Evolutionary conservation across 768 basidiomycete genomes (phyloP), one percentile per base, ranked within the genome.

Genomic region (Termitomyces eurrhizus): DNA sequence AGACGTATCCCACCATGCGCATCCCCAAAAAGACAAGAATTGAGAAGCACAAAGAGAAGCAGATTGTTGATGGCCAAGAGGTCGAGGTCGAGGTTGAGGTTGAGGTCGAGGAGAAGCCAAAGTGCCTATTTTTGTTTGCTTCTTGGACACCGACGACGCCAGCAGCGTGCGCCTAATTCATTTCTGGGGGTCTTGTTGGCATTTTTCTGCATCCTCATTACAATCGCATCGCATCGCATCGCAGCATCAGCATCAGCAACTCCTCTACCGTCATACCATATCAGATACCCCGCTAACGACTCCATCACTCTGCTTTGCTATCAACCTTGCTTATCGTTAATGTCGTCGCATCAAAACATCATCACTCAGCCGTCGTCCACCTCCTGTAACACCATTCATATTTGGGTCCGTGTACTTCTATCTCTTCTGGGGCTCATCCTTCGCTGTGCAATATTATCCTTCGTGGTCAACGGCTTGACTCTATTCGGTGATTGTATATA

Each of bases 41-140:
- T 42, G 83, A 84, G 74, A 82, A 82, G 73, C 78, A 75, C 37
- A 78, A 72, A 65, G 83, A 84, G 76, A 79, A 77, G 70, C 74
- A 72, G 12, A 72, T 80, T 35, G 69, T 88, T 45, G 77, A 84
- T 64, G 80, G 82, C 59, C 53, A 57, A 52, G 61, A 65, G 32
- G 72, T 77, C 48, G 81, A 75, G 37, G 73, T 75, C 33, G 74
- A 76, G 59, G 71, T 80, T 49, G 81, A 87, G 67, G 81, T 89
- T 24, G 84, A 84, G 66, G 75, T 88, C 8, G 70, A 76, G 56
- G 80, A 80, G 63, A 77, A 80, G 64, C 72, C 78, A 46, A 89
- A 91, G 72, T 77, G 84, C 37, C 77, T 93, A 45, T 92, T 92
- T 76, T 75, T 86, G 57, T 92, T 92, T 70, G 78, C 83, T 21